phyloP scores from a whole-genome alignment of 768 basidiomycete species.

The Sutorius australiensis region DNA sequence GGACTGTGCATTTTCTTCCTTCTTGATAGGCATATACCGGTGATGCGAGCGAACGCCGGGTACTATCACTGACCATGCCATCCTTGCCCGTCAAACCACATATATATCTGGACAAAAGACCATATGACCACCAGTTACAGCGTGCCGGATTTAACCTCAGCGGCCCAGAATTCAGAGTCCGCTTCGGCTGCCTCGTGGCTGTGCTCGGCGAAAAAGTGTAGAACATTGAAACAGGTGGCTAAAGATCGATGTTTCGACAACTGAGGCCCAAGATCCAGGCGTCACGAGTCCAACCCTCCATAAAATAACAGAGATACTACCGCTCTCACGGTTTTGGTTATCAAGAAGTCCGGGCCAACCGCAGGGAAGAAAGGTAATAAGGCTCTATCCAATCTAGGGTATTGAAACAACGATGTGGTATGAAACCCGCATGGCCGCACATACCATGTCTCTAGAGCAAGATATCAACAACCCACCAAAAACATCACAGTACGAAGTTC shows the following conservation, averaged over 20 bases:
- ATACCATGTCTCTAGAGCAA: background rate
- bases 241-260: background rate
- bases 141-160: too few species aligned
- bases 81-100: too few species aligned
- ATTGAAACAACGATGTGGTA: background rate
- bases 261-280: background rate
- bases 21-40: background rate
- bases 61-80: too few species aligned
- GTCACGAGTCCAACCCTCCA: background rate
- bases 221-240: too few species aligned
- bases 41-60: background rate
- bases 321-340: background rate
- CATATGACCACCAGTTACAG: too few species aligned
- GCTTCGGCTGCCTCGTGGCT: too few species aligned
- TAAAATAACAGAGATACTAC: background rate
- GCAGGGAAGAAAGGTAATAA: background rate
- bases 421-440: background rate
- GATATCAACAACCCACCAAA: background rate
- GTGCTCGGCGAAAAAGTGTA: too few species aligned
- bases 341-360: background rate
- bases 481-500: slow-evolving; percentile 34
- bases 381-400: background rate
- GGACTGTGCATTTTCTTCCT: background rate
- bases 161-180: too few species aligned
- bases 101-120: too few species aligned